Conservation (phyloP, 257 asterid genomes). For the Scutellaria barbata region DNA sequence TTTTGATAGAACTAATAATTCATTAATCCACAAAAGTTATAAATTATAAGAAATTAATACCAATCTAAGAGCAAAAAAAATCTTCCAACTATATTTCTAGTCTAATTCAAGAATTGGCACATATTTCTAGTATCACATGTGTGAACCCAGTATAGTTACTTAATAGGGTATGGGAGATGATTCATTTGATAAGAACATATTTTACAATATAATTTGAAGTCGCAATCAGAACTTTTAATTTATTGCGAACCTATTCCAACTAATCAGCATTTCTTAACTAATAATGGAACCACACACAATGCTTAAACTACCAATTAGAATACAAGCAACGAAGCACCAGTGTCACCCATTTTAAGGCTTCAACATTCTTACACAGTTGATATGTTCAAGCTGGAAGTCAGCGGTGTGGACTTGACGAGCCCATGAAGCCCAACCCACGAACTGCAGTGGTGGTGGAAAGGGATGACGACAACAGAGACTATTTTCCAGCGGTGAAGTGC, state of each 20-base stretch:
- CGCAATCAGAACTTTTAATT: background rate
- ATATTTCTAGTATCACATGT: conserved; percentile 12
- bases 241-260: conserved; percentile 12
- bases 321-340: background rate
- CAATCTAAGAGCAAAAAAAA: too few species aligned
- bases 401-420: too few species aligned
- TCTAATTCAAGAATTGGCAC: background rate
- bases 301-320: background rate
- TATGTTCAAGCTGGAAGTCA: too few species aligned
- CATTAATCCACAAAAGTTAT: too few species aligned
- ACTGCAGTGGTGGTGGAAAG: too few species aligned
- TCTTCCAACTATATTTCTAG: too few species aligned
- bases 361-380: background rate
- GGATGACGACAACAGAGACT: too few species aligned
- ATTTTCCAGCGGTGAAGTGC: too few species aligned
- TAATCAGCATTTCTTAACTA: background rate
- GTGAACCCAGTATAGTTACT: conserved; percentile 7
- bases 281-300: background rate
- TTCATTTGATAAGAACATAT: background rate
- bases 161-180: background rate
- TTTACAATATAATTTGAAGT: background rate
- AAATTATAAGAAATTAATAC: too few species aligned
- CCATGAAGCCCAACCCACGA: too few species aligned
- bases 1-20: too few species aligned
- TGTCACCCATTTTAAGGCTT: background rate